A percentile compares a stretch with the other conserved stretches of the same genome.
phyloP scores from a whole-genome alignment of 2,329 filamentous ascomycete species.

The Zarea fungicola region DNA sequence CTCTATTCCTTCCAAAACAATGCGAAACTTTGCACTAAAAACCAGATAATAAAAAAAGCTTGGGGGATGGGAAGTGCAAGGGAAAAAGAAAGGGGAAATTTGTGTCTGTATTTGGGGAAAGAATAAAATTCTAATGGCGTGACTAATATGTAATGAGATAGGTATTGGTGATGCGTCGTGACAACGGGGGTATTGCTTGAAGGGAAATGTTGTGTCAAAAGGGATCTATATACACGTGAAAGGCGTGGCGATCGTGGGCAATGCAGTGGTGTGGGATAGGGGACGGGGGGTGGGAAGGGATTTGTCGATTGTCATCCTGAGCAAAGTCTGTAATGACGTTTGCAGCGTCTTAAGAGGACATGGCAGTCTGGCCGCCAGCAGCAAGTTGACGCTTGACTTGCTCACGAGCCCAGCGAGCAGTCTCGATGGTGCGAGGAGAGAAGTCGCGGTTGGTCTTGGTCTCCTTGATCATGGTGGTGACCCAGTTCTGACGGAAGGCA shows the following conservation, averaged over 20 bases:
- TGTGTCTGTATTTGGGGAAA: slow-evolving; percentile 10
- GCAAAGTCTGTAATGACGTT: slow-evolving; percentile 3
- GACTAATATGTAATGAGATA: slow-evolving; percentile 18
- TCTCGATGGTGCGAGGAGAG: slow-evolving; percentile 78
- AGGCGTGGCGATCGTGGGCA: slow-evolving; percentile 32
- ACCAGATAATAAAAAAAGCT: slow-evolving; percentile 10
- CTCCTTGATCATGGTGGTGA: slow-evolving; percentile 85
- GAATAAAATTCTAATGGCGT: slow-evolving; percentile 11
- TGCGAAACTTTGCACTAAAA: slow-evolving; percentile 11
- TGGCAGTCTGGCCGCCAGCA: slow-evolving; percentile 46
- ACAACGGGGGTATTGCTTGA: slow-evolving; percentile 30
- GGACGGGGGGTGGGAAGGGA: slow-evolving; percentile 4
- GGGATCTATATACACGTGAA: slow-evolving; percentile 35
- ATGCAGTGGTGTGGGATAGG: slow-evolving; percentile 15
- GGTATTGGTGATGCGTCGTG: slow-evolving; percentile 28
- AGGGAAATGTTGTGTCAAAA: slow-evolving; percentile 32
- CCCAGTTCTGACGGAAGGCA: slow-evolving; percentile 86
- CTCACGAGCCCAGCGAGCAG: slow-evolving; percentile 93
- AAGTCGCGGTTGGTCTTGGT: slow-evolving; percentile 87
- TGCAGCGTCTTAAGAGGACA: slow-evolving; percentile 35
- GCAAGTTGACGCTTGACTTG: slow-evolving; percentile 89
- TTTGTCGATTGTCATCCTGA: slow-evolving; percentile 6
- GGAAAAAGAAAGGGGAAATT: slow-evolving; percentile 12
- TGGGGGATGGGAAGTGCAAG: background rate
- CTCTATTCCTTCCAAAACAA: slow-evolving; percentile 33